A percentile compares a stretch with the other conserved stretches of the same genome.
Evolutionary conservation across 345 rosid species (phyloP).

Genomic region (Eucalyptus camaldulensis): DNA sequence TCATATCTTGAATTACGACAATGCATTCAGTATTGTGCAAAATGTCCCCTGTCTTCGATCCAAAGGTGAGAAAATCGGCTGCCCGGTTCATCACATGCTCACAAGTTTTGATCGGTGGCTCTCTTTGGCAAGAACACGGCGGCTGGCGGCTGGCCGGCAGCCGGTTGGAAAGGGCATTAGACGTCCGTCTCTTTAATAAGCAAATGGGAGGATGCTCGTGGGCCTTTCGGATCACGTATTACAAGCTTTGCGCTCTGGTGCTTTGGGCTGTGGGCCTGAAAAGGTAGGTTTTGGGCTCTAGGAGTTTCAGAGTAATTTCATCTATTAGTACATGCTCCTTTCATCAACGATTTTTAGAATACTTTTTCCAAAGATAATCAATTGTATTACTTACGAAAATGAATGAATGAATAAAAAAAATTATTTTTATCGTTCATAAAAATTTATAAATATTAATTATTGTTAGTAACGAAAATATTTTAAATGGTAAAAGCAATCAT

Average conservation of each 20-base stretch:
- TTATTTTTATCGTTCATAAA: background rate
- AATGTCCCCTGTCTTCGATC: background rate
- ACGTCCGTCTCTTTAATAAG: background rate
- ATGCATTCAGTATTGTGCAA: background rate
- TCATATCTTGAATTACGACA: accelerated
- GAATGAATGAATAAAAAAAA: background rate
- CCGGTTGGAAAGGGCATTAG: background rate
- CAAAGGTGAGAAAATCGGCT: too few species aligned
- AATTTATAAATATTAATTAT: background rate
- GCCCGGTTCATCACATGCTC: background rate
- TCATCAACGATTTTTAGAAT: accelerated
- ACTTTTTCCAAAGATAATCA: accelerated
- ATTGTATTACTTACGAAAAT: accelerated
- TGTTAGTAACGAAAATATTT: background rate
- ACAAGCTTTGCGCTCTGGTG: background rate
- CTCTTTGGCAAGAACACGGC: background rate
- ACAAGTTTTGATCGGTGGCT: background rate
- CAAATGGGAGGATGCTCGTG: background rate
- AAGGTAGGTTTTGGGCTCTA: background rate
- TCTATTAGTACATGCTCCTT: background rate
- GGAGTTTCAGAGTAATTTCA: background rate
- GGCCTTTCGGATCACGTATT: background rate
- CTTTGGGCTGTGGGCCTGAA: background rate
- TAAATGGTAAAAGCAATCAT: background rate
- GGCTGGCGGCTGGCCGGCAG: background rate